phyloP scores from a whole-genome alignment of 2,329 filamentous ascomycete species.

The Hypocreales sp. region DNA sequence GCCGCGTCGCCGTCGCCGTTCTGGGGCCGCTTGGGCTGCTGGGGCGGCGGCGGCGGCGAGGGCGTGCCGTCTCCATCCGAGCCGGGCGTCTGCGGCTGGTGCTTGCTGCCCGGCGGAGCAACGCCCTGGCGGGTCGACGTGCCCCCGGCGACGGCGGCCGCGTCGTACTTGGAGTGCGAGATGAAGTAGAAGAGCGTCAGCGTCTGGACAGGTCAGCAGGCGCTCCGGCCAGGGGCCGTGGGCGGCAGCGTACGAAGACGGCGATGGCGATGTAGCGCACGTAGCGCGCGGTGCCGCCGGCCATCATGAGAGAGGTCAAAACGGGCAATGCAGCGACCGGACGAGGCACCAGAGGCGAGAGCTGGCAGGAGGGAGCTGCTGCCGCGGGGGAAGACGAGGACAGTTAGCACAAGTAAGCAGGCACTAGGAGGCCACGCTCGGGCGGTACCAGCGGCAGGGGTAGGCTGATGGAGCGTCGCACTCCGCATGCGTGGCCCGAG shows the following conservation, averaged over 20 bases:
- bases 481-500: too few species aligned
- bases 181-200: constrained; percentile 72
- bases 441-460: too few species aligned
- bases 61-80: background rate
- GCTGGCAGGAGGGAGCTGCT: background rate
- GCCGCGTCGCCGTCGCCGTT: constrained; percentile 10
- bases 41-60: constrained; percentile 4
- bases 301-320: constrained; percentile 30
- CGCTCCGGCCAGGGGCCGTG: background rate
- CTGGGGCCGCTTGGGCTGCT: constrained; percentile 8
- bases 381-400: too few species aligned
- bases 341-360: too few species aligned
- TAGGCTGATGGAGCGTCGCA: too few species aligned
- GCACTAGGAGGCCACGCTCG: too few species aligned
- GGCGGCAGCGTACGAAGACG: constrained; percentile 51
- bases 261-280: constrained; percentile 67
- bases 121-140: background rate
- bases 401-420: too few species aligned
- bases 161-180: constrained; percentile 38
- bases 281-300: constrained; percentile 58
- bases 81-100: background rate
- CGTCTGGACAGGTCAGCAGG: constrained; percentile 23
- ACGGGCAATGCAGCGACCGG: too few species aligned
- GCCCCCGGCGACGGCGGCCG: constrained; percentile 13
- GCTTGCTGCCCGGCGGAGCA: background rate